A percentile compares a stretch with the other conserved stretches of the same genome.
Conservation (phyloP, 2,329 filamentous ascomycete genomes). For the Talaromyces sp. region DNA sequence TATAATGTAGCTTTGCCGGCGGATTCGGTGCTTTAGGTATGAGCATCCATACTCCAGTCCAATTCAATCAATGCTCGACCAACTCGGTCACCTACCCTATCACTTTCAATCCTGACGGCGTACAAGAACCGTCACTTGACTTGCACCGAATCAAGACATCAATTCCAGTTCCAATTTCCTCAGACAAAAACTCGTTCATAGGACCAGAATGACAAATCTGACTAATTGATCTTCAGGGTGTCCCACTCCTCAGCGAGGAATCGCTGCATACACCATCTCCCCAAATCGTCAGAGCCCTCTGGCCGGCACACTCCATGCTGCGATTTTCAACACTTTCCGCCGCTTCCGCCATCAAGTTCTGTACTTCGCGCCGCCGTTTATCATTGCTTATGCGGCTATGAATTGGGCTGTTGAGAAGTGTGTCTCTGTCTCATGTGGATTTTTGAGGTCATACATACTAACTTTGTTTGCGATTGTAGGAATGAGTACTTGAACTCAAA, state of each 20-base stretch:
- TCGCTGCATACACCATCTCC: slow-evolving; percentile 70
- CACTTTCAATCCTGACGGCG: background rate
- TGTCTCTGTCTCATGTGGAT: background rate
- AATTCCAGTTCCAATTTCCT: background rate
- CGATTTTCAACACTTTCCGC: slow-evolving; percentile 94
- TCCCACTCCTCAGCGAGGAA: slow-evolving; percentile 55
- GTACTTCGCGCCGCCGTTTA: slow-evolving; percentile 77
- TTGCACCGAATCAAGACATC: background rate
- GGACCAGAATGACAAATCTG: background rate
- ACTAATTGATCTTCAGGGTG: slow-evolving; percentile 25
- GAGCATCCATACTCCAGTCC: background rate
- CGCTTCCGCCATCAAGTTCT: slow-evolving; percentile 81
- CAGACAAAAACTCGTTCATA: background rate
- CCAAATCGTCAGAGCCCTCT: slow-evolving; percentile 87
- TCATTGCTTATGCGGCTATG: slow-evolving; percentile 77
- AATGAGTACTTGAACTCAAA: slow-evolving; percentile 53
- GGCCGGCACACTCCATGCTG: slow-evolving; percentile 71
- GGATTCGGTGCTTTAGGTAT: slow-evolving; percentile 14
- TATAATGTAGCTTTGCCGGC: slow-evolving; percentile 4
- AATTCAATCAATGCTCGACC: background rate
- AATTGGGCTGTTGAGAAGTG: slow-evolving; percentile 90
- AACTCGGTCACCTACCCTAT: background rate
- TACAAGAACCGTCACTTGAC: slow-evolving; percentile 1
- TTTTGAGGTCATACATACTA: background rate
- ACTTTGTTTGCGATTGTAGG: slow-evolving; percentile 27